Evolutionary conservation across 257 asterid genomes (phyloP).

Genomic region (Echium plantagineum): DNA sequence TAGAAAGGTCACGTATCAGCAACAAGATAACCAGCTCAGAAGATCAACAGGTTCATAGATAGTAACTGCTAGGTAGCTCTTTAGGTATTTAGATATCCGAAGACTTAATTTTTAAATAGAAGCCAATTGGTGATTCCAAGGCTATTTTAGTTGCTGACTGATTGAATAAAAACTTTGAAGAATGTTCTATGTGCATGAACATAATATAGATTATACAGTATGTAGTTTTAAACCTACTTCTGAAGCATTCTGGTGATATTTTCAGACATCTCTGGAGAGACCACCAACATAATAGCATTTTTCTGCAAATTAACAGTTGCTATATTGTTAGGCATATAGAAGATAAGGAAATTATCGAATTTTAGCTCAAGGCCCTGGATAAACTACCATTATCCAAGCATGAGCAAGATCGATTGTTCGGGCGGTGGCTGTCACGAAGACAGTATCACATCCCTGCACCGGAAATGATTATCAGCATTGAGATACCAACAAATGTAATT

Average conservation of each 20-base stretch:
- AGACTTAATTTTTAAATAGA: background rate
- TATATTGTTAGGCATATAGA: constrained; percentile 3
- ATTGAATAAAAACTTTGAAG: background rate
- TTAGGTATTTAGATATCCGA: constrained; percentile 6
- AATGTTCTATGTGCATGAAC: constrained; percentile 11
- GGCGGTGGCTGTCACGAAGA: constrained; percentile 92
- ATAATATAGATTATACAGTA: constrained; percentile 4
- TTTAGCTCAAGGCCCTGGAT: constrained; percentile 9
- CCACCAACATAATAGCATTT: constrained; percentile 69
- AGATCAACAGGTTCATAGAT: background rate
- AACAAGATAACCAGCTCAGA: background rate
- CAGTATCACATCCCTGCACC: constrained; percentile 86
- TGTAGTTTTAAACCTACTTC: constrained; percentile 39
- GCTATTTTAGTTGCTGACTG: background rate
- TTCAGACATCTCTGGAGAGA: constrained; percentile 66
- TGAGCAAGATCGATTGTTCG: constrained; percentile 88
- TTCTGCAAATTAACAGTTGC: constrained; percentile 46
- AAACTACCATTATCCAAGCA: constrained; percentile 85
- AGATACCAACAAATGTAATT: constrained; percentile 2
- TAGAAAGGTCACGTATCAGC: background rate
- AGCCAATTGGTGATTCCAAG: background rate
- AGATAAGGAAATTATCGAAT: constrained; percentile 10
- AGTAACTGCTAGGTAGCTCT: background rate
- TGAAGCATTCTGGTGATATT: constrained; percentile 62
- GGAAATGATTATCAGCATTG: constrained; percentile 9